These are phyloP conservation scores for Fusarium fracticaudum DNA, from an alignment of 2,329 filamentous ascomycete species.

Conservation along the genomic window DNA sequence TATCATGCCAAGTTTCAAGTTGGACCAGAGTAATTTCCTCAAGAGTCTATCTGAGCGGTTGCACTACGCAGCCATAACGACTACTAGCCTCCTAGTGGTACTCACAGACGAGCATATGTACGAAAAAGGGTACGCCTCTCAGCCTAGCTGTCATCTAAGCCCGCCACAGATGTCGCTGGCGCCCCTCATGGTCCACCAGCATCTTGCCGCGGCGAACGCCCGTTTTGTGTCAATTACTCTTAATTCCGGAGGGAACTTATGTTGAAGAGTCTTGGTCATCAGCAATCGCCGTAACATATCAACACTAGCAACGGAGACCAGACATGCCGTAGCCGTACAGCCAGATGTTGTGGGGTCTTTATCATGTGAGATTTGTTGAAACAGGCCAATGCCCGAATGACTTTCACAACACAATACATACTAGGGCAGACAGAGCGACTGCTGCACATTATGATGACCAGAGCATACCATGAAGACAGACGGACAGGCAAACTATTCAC, in stretches of 20 bases:
- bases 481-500: neutral
- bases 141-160: constrained; percentile 29
- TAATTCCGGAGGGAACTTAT: constrained; percentile 22
- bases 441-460: neutral
- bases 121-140: constrained; percentile 24
- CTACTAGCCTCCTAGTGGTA: constrained; percentile 10
- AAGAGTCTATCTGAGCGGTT: neutral
- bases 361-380: constrained; percentile 16
- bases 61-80: neutral
- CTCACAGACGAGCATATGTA: constrained; percentile 4
- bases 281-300: neutral
- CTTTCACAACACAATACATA: neutral
- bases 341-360: neutral
- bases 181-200: constrained; percentile 19
- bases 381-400: neutral
- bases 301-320: neutral
- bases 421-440: neutral
- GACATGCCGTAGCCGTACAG: neutral
- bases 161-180: constrained; percentile 31
- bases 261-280: neutral
- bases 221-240: constrained; percentile 31
- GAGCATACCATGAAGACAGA: neutral
- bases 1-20: constrained; percentile 26
- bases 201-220: constrained; percentile 40
- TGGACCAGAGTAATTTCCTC: constrained; percentile 31